Evolutionary conservation across 179 eudicot genomes (phyloP).

Genomic region (Silene noctiflora): DNA sequence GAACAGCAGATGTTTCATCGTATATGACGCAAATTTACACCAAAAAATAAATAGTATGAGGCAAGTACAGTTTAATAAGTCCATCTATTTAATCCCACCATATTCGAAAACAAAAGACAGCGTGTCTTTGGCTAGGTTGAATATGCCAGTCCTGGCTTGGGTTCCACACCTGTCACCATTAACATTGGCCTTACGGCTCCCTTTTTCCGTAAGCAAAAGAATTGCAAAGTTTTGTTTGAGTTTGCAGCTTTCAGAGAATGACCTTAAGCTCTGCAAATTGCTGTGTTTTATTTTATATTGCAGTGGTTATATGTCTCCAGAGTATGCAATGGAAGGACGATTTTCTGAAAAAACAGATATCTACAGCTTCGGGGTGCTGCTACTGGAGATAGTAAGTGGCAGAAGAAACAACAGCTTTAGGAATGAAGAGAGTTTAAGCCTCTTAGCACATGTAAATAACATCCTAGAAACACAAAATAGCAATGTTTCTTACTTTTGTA

Average conservation of each 20-base stretch:
- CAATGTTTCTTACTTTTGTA: background rate
- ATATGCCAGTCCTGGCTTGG: background rate
- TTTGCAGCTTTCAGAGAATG: too few relatives aligned
- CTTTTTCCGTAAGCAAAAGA: too few relatives aligned
- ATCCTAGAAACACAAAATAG: background rate
- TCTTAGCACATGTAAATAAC: conserved; percentile 24
- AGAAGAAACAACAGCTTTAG: conserved; percentile 29
- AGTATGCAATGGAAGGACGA: conserved; percentile 46
- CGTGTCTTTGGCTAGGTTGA: background rate
- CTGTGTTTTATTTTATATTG: background rate
- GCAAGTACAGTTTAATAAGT: too few relatives aligned
- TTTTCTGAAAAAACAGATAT: conserved; percentile 56
- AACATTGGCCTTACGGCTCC: too few relatives aligned
- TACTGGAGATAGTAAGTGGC: conserved; percentile 47
- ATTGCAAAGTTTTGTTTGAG: too few relatives aligned
- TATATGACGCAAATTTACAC: too few relatives aligned
- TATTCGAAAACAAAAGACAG: too few relatives aligned
- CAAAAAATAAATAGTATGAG: too few relatives aligned
- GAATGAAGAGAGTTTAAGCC: conserved; percentile 22
- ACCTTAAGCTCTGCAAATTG: background rate
- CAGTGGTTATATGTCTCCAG: conserved; percentile 57
- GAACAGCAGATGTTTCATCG: too few relatives aligned
- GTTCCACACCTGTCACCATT: too few relatives aligned
- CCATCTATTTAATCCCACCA: too few relatives aligned
- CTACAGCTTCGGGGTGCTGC: conserved; percentile 41